Evolutionary conservation across 148 eudicot species (phyloP).

Genomic region (Vaccinium corymbosum): DNA sequence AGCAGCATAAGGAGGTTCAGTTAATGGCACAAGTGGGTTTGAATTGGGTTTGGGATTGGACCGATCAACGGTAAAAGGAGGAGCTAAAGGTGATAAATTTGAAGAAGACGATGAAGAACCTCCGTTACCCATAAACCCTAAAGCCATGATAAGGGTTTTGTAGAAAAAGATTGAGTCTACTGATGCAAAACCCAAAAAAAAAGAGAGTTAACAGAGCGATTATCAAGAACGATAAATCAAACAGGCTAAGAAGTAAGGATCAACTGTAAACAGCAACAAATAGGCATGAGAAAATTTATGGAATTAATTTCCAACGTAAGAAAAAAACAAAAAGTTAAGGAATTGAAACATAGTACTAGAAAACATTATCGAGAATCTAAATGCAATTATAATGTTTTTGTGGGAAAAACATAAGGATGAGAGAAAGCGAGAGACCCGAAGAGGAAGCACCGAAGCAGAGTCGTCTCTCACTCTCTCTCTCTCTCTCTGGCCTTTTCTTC

Average conservation of each 20-base stretch:
- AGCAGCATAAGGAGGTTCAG: slow-evolving; percentile 33
- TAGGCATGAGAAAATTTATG: neutral
- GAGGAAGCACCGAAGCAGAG: neutral
- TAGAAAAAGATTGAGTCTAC: neutral
- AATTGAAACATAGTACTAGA: neutral
- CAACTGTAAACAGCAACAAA: neutral
- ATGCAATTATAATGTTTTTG: neutral
- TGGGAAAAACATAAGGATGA: neutral
- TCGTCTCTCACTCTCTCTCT: neutral
- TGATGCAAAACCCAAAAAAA: slow-evolving; percentile 20
- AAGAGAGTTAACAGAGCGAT: neutral
- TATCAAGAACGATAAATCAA: slow-evolving; percentile 6
- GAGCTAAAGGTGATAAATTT: slow-evolving; percentile 80
- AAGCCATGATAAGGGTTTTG: slow-evolving; percentile 41
- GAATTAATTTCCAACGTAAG: too few relatives aligned
- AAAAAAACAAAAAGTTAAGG: neutral
- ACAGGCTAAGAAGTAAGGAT: neutral
- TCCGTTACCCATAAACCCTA: slow-evolving; percentile 49
- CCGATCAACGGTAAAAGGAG: slow-evolving; percentile 72
- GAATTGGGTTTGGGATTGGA: slow-evolving; percentile 46
- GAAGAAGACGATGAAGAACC: slow-evolving; percentile 54
- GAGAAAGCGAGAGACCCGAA: neutral
- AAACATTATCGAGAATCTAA: neutral
- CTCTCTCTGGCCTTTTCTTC: neutral
- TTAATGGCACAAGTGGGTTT: slow-evolving; percentile 33